A percentile compares a stretch with the other conserved stretches of the same genome.
These are phyloP conservation scores for Stentor coeruleus DNA, from an alignment of 73 alveolate species.

Conservation along the genomic window DNA sequence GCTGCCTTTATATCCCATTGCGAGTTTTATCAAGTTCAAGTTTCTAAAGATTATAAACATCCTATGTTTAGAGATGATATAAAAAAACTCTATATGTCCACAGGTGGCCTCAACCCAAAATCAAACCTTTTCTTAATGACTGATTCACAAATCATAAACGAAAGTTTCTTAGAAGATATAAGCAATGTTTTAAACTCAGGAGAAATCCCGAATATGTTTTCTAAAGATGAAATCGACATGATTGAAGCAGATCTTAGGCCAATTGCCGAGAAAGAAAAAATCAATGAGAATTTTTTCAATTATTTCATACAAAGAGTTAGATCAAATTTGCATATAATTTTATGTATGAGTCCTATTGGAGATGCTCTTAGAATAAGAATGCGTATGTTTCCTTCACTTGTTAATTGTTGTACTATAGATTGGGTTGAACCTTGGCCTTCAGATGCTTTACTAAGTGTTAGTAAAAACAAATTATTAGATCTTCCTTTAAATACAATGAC, in stretches of 20 bases:
- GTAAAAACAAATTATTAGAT: constrained; percentile 44
- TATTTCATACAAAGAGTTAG: constrained; percentile 83
- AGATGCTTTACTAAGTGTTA: constrained; percentile 91
- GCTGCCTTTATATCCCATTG: constrained; percentile 83
- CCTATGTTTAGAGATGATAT: constrained; percentile 86
- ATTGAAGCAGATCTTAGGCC: constrained; percentile 73
- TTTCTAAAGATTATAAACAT: constrained; percentile 71
- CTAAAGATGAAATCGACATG: constrained; percentile 92
- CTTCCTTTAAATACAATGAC: constrained; percentile 57
- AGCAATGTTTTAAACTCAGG: constrained; percentile 93
- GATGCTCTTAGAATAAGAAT: constrained; percentile 85
- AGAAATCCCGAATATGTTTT: constrained; percentile 91
- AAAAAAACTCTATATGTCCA: constrained; percentile 56
- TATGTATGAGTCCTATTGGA: constrained; percentile 95
- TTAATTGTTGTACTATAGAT: constrained; percentile 90
- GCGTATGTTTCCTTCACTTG: constrained; percentile 86
- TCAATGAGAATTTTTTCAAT: constrained; percentile 73
- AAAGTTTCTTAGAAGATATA: constrained; percentile 87
- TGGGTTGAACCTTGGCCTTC: constrained; percentile 98
- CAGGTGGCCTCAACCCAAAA: constrained; percentile 82
- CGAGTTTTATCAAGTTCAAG: constrained; percentile 75
- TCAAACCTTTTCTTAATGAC: constrained; percentile 68
- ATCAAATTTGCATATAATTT: constrained; percentile 83
- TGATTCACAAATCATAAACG: constrained; percentile 84
- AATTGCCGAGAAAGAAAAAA: constrained; percentile 71